A percentile compares a stretch with the other conserved stretches of the same genome.
phyloP scores from a whole-genome alignment of 768 basidiomycete species.

The Mycena latifolia region DNA sequence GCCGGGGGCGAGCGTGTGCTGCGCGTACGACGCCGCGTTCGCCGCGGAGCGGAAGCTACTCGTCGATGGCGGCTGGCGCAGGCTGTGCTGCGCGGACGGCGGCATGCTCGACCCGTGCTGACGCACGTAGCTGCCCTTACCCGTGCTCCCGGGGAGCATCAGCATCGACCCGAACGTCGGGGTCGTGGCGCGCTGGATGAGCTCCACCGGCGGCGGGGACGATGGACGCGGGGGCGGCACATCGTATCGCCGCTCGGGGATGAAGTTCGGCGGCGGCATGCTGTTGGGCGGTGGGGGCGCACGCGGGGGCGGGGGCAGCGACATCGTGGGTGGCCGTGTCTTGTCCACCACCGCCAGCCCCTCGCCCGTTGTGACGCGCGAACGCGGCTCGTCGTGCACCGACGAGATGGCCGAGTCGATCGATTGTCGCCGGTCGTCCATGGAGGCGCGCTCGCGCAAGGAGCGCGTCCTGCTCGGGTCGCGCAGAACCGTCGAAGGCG shows the following conservation, averaged over 20 bases:
- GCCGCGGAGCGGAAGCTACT: slow-evolving; percentile 87
- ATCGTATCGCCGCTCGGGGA: slow-evolving; percentile 79
- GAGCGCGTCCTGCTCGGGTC: slow-evolving; percentile 54
- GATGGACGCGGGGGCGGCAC: slow-evolving; percentile 87
- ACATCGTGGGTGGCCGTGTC: slow-evolving; percentile 88
- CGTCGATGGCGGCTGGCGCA: slow-evolving; percentile 82
- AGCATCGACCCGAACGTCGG: slow-evolving; percentile 80
- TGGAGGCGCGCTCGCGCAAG: slow-evolving; percentile 60
- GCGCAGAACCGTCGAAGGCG: slow-evolving; percentile 59
- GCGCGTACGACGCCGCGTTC: slow-evolving; percentile 67
- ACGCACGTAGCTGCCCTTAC: slow-evolving; percentile 60
- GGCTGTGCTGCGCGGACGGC: slow-evolving; percentile 66
- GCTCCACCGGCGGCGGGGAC: slow-evolving; percentile 93
- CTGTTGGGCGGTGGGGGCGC: slow-evolving; percentile 77
- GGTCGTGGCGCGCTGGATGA: slow-evolving; percentile 92
- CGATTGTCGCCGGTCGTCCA: slow-evolving; percentile 75
- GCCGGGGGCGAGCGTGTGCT: slow-evolving; percentile 54
- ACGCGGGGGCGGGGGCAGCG: slow-evolving; percentile 83
- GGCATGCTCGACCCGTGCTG: slow-evolving; percentile 84
- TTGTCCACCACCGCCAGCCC: slow-evolving; percentile 73
- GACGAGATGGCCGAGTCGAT: slow-evolving; percentile 78
- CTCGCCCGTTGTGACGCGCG: slow-evolving; percentile 72
- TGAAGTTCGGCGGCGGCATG: slow-evolving; percentile 83
- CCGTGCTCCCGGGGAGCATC: slow-evolving; percentile 59
- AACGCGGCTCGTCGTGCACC: slow-evolving; percentile 60